A percentile compares a stretch with the other conserved stretches of the same genome.
phyloP scores from a whole-genome alignment of 2,329 filamentous ascomycete species.

The Tympanopsis confertula region DNA sequence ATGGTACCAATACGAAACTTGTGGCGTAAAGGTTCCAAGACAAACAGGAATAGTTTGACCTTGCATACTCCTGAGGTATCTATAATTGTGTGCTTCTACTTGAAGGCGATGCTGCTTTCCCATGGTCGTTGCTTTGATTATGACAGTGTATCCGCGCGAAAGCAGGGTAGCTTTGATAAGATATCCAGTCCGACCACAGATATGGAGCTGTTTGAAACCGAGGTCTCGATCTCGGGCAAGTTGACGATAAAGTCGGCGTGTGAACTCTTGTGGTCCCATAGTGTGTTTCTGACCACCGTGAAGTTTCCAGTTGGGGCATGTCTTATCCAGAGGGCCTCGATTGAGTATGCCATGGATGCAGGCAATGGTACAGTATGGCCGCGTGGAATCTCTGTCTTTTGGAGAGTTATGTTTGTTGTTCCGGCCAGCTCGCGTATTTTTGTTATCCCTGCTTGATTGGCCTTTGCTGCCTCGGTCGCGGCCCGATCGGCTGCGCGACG shows the following conservation, averaged over 20 bases:
- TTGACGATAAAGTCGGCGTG: background rate
- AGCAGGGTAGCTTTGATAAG: background rate
- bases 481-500: constrained; percentile 3
- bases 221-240: constrained; percentile 2
- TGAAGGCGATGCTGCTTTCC: background rate
- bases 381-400: constrained; percentile 4
- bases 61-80: background rate
- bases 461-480: constrained; percentile 3
- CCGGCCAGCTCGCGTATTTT: background rate
- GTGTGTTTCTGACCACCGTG: background rate
- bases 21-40: background rate
- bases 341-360: constrained; percentile 10
- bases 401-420: background rate
- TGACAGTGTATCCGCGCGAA: background rate
- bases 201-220: constrained; percentile 5
- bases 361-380: constrained; percentile 10
- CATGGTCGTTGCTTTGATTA: background rate
- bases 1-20: constrained; percentile 12
- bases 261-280: background rate
- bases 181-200: background rate
- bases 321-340: constrained; percentile 8
- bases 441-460: background rate
- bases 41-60: background rate
- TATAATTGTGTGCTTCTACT: background rate
- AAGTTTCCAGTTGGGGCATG: constrained; percentile 4